phyloP scores from a whole-genome alignment of 352 stramenopile species.

The Pythium sp. region DNA sequence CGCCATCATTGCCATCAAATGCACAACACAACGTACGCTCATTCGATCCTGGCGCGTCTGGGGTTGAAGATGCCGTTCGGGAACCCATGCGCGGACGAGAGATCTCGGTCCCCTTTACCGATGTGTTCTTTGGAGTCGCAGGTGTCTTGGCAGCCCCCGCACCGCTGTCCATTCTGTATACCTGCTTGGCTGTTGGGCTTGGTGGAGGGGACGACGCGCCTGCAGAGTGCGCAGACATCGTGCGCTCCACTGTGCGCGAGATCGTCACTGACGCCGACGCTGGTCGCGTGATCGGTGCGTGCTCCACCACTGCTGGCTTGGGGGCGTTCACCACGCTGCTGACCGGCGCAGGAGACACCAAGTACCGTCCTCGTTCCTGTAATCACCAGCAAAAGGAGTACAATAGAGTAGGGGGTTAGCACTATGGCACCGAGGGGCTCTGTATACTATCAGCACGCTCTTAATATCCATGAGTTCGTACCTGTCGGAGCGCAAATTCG shows the following conservation, averaged over 20 bases:
- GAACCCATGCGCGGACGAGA: slow-evolving; percentile 74
- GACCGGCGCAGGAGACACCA: slow-evolving; percentile 72
- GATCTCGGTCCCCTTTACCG: slow-evolving; percentile 69
- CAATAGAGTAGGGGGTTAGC: neutral
- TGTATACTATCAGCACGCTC: neutral
- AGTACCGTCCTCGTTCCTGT: slow-evolving; percentile 69
- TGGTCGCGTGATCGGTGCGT: slow-evolving; percentile 24
- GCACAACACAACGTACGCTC: slow-evolving; percentile 26
- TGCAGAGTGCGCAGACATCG: slow-evolving; percentile 44
- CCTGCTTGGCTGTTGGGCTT: slow-evolving; percentile 33
- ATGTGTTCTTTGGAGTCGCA: slow-evolving; percentile 34
- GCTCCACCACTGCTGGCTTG: slow-evolving; percentile 42
- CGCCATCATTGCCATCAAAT: neutral
- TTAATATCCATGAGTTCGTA: slow-evolving; percentile 13
- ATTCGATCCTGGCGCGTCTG: slow-evolving; percentile 27
- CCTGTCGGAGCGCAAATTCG: slow-evolving; percentile 80
- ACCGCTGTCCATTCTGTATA: slow-evolving; percentile 66
- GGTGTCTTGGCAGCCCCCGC: slow-evolving; percentile 22
- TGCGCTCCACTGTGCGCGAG: slow-evolving; percentile 50
- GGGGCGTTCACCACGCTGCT: slow-evolving; percentile 35
- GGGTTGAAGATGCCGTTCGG: slow-evolving; percentile 36
- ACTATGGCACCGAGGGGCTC: neutral
- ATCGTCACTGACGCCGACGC: slow-evolving; percentile 35
- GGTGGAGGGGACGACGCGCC: slow-evolving; percentile 36
- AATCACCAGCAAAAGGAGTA: neutral